phyloP scores from a whole-genome alignment of 768 basidiomycete species.

The Tricholoma bakamatsutake region DNA sequence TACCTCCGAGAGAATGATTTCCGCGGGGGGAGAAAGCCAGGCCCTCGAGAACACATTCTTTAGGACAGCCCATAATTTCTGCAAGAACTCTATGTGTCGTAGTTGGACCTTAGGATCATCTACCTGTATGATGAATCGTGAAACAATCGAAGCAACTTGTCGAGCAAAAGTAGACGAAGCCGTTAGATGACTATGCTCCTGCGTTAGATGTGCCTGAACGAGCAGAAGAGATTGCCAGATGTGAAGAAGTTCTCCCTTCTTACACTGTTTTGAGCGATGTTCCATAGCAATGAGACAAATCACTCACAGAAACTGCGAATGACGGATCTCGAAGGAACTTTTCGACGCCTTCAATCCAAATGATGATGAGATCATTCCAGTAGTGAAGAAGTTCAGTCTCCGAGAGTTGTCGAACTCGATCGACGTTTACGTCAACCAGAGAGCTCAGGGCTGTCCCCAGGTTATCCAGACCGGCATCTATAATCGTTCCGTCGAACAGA shows the following conservation, averaged over 20 bases:
- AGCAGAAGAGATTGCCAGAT: slow-evolving; percentile 57
- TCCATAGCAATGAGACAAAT: not conserved
- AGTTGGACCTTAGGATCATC: slow-evolving; percentile 25
- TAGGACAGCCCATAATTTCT: slow-evolving; percentile 46
- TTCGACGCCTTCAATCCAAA: slow-evolving; percentile 30
- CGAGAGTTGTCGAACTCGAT: slow-evolving; percentile 26
- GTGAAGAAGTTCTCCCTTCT: slow-evolving; percentile 33
- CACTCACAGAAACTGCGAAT: slow-evolving; percentile 18
- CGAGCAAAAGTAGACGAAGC: slow-evolving; percentile 28
- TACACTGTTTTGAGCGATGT: not conserved
- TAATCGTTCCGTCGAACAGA: slow-evolving; percentile 43
- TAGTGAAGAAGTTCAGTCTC: slow-evolving; percentile 32
- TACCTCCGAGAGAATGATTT: slow-evolving; percentile 38
- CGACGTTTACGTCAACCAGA: slow-evolving; percentile 18
- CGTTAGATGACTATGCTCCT: slow-evolving; percentile 30
- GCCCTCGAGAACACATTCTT: slow-evolving; percentile 38
- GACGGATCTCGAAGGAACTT: slow-evolving; percentile 10
- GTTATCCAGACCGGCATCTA: slow-evolving; percentile 19
- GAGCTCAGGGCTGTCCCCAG: slow-evolving; percentile 23
- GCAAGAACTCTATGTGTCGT: slow-evolving; percentile 31
- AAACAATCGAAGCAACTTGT: slow-evolving; percentile 29
- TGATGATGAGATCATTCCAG: slow-evolving; percentile 31
- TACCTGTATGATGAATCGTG: slow-evolving; percentile 26
- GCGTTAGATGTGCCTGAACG: slow-evolving; percentile 37
- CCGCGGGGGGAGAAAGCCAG: slow-evolving; percentile 39